Base-by-base conservation (phyloP, 805 yeast genomes). In the Kregervanrija fluxuum region DNA sequence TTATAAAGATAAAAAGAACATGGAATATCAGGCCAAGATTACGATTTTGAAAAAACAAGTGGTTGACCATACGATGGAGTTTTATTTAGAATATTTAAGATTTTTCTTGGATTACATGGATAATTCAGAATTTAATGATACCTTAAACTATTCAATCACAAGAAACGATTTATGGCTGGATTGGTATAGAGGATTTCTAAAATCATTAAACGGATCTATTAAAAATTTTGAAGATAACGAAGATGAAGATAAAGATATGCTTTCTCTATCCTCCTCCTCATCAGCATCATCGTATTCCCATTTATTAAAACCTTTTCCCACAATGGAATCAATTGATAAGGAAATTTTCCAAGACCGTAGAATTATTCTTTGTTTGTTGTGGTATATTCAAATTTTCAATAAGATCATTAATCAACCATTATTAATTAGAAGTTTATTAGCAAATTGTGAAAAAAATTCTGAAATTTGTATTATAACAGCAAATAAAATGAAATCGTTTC, bases 31-130 rank as follows among this genome's bases (percentile, higher is more conserved):
- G 13, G 15, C 45, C 10, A 52, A 55, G 30, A 28, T 54, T 10
- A 51, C 50, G 4, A 43, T 41, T 28, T 17, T 54, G 8, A 40
- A 45, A 9, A 48, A 48, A 30, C 37, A 52, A 31, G 36, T 55
- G 11, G 47, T 44, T n/a, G 55, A 52, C 30, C 51, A 48, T 37
- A 52, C 55, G 5, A 41, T 54, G 43, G 55, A 56, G 30, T 45
- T 48, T 3, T 62, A 61, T 40, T 39, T 62, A 12, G 64, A 61
- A 11, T 62, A 56, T 40, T 49, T 63, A 13, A 51, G 59, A 32
- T 60, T 63, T 36, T 61, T 62, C 41, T 33, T 56, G 33, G 56
- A 61, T 37, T 61, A 59, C 37, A 57, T 59, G 60, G 60, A 61
- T 40, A 63, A 62, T n/a, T 47, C 64, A 10, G 64, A 57, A 34